Evolutionary conservation across 2,329 filamentous ascomycete species (phyloP).

Genomic region (Sordariomycetes sp.): DNA sequence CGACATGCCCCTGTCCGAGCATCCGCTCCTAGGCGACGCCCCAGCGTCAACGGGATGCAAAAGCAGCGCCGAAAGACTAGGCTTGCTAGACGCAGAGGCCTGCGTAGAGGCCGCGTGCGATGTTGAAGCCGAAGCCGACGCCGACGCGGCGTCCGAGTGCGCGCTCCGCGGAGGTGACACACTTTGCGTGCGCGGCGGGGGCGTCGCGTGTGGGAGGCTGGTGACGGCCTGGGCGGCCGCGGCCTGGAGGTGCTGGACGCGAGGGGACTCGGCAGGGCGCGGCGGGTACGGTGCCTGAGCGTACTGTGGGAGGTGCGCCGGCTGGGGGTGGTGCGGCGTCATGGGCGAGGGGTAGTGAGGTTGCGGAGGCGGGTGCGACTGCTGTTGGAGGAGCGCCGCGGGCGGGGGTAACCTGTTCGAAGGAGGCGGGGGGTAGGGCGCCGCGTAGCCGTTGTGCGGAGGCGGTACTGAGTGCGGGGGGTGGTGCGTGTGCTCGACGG

Average conservation of each 20-base stretch:
- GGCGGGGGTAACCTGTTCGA: conserved; percentile 15
- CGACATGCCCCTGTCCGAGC: conserved; percentile 1
- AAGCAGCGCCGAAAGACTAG: conserved; percentile 34
- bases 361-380: conserved; percentile 15
- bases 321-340: conserved; percentile 4
- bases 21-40: not conserved
- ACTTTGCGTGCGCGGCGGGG: conserved; percentile 31
- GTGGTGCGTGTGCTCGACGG: conserved; percentile 10
- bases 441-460: conserved; percentile 13
- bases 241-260: conserved; percentile 27
- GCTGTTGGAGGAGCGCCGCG: conserved; percentile 11
- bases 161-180: conserved; percentile 31
- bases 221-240: conserved; percentile 26
- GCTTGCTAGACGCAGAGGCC: conserved; percentile 16
- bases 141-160: conserved; percentile 17
- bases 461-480: conserved; percentile 10
- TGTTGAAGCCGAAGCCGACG: conserved; percentile 7
- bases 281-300: conserved; percentile 10
- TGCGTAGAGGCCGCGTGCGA: conserved; percentile 8
- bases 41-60: conserved; percentile 26
- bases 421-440: conserved; percentile 12
- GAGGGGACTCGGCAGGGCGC: conserved; percentile 6
- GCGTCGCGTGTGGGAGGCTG: conserved; percentile 21
- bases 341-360: conserved; percentile 14
- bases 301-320: conserved; percentile 12